Percentiles rank a stretch among this genome's conserved stretches.
Evolutionary conservation across 164 flowering plant genomes (phyloP).

Genomic region (Litsea cubeba): DNA sequence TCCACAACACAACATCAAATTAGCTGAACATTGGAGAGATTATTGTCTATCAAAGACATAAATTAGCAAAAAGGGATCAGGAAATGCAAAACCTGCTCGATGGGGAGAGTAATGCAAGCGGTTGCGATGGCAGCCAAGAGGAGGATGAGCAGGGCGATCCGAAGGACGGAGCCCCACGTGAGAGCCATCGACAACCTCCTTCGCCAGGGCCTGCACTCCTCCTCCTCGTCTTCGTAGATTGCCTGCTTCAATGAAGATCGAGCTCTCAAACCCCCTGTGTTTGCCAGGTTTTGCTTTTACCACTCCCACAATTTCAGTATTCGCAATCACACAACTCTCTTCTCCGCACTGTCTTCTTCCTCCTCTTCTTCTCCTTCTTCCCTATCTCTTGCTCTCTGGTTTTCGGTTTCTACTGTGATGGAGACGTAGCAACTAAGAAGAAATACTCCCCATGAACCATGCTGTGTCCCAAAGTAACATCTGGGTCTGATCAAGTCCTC

Average conservation of each 20-base stretch:
- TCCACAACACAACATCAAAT: background rate
- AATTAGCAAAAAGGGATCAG: too few species aligned
- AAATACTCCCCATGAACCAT: too few species aligned
- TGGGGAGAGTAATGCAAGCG: conserved; percentile 63
- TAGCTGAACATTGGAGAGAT: background rate
- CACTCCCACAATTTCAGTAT: background rate
- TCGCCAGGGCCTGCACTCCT: conserved; percentile 60
- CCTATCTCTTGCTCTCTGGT: background rate
- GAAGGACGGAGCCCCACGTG: conserved; percentile 41
- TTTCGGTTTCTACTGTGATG: background rate
- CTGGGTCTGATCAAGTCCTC: too few species aligned
- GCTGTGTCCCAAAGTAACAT: too few species aligned
- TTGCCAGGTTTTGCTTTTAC: conserved; percentile 47
- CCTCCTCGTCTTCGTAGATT: conserved; percentile 25
- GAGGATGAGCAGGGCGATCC: conserved; percentile 45
- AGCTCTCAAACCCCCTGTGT: conserved; percentile 51
- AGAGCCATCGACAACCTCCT: conserved; percentile 52
- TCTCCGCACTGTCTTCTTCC: too few species aligned
- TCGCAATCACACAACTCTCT: background rate
- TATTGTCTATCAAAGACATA: too few species aligned
- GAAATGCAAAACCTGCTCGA: conserved; percentile 48
- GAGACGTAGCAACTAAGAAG: too few species aligned
- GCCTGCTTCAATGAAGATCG: conserved; percentile 56
- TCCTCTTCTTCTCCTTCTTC: too few species aligned
- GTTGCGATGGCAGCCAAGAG: conserved; percentile 43